Evolutionary conservation across 306 rosid genomes (phyloP), one percentile per base, ranked within the genome.

Genomic region (Vigna unguiculata): DNA sequence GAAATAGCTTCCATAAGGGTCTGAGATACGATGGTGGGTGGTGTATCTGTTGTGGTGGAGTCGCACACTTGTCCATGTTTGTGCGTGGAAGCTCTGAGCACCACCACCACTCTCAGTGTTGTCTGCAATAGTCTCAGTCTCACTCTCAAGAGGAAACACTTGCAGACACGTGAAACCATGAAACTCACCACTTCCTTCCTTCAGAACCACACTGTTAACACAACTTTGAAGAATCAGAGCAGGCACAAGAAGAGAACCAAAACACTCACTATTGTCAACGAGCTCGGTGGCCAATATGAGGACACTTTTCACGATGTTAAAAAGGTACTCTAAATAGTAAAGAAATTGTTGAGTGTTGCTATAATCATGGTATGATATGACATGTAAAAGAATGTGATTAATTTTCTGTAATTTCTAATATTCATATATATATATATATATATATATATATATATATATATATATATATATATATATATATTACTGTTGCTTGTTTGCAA

Each of bases 261-360:
- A 74, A 81, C 82, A 72, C 15, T 79, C 9, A 22, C 69, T 48
- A 61, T 94, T 81, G 90, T 91, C 71, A 87, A 68, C 55, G 94
- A 94, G 41, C 81, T 94, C 30, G 98, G 85, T 22, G 98, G 98
- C 36, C 98, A 94, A 46, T 94, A 94, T 62, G 98, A 94, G 15
- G 96, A 94, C 7, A 82, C 69, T 61, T 94, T 94, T 85, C 87
- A 82, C 32, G 98, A 94, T 86, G 98, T 94, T 74, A 87, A 94
- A 81, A 76, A 41, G 89, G 98, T 94, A 78, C 5, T 43, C 1
- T 11, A 43, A 11, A 12, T 43, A 43, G 14, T 12, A 11, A 43
- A 43, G 0, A 41, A 11, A 41, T 41, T 41, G 13, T 11, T 10
- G 16, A 3, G 13, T 43, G 45, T 2, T 40, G 10, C 13, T 40